Conservation (phyloP, 179 eudicot genomes). For the Spinacia oleracea region DNA sequence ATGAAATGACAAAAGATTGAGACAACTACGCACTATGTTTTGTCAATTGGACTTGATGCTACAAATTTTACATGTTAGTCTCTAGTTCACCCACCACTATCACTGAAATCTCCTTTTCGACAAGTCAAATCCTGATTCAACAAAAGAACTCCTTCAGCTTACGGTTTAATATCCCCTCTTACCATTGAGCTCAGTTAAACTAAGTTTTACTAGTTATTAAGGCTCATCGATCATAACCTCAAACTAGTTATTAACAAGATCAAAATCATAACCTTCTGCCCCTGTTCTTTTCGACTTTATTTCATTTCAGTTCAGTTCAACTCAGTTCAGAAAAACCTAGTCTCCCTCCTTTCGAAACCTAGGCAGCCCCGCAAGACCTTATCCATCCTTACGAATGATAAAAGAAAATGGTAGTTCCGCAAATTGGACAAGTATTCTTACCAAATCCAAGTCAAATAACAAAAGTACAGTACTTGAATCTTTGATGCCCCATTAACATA, state of each 20-base stretch:
- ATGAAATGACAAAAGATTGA: neutral
- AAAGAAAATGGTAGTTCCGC: neutral
- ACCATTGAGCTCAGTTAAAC: neutral
- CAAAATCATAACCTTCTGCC: constrained; percentile 8
- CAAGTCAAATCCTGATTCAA: constrained; percentile 12
- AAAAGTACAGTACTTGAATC: neutral
- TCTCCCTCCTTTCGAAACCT: no score
- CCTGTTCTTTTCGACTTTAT: no score
- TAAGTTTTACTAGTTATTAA: neutral
- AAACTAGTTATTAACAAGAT: neutral
- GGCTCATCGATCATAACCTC: neutral
- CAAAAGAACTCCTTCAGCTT: neutral
- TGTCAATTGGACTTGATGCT: neutral
- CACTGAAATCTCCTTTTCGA: no score
- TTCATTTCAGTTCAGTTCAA: no score
- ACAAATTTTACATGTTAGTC: neutral
- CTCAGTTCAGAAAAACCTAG: no score
- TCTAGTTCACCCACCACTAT: neutral
- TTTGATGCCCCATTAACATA: neutral
- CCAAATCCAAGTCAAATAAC: neutral
- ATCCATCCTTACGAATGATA: neutral
- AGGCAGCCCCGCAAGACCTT: neutral
- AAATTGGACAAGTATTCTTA: neutral
- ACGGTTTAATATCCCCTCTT: neutral
- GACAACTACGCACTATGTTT: neutral